A percentile compares a stretch with the other conserved stretches of the same genome.
Conservation (phyloP, 73 alveolate species). For the Blepharisma stoltei region DNA sequence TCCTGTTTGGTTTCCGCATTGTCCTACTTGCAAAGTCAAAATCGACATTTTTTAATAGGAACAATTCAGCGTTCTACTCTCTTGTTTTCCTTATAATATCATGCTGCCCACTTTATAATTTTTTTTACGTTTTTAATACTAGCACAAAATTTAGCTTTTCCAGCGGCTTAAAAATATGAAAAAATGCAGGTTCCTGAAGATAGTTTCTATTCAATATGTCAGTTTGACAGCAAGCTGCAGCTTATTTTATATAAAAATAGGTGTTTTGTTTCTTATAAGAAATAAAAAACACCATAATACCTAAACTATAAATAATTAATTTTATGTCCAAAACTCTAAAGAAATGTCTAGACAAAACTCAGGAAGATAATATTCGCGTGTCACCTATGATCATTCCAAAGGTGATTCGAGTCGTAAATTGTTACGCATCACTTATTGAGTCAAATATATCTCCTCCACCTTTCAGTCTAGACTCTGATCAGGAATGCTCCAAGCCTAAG, state of each 20-base stretch:
- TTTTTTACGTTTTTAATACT: too few relatives aligned
- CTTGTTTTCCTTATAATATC: too few relatives aligned
- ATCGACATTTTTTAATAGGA: slow-evolving; percentile 34
- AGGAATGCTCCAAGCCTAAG: neutral
- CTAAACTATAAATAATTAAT: neutral
- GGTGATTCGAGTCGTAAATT: neutral
- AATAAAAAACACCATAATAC: too few relatives aligned
- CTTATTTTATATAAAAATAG: too few relatives aligned
- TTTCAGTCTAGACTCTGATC: neutral
- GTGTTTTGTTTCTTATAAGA: too few relatives aligned
- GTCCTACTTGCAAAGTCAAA: slow-evolving; percentile 87
- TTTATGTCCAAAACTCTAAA: neutral
- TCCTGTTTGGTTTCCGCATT: slow-evolving; percentile 94
- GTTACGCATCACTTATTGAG: neutral
- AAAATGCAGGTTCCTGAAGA: too few relatives aligned
- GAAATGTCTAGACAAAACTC: neutral
- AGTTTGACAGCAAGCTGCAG: too few relatives aligned
- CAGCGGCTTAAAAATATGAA: too few relatives aligned
- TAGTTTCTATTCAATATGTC: too few relatives aligned
- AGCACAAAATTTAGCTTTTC: too few relatives aligned
- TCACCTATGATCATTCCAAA: neutral
- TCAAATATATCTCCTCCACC: neutral
- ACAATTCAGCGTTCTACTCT: too few relatives aligned
- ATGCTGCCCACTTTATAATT: too few relatives aligned
- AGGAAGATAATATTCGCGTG: neutral